Conservation (phyloP, 495 filamentous ascomycete genomes). For the Xylaria sp. region DNA sequence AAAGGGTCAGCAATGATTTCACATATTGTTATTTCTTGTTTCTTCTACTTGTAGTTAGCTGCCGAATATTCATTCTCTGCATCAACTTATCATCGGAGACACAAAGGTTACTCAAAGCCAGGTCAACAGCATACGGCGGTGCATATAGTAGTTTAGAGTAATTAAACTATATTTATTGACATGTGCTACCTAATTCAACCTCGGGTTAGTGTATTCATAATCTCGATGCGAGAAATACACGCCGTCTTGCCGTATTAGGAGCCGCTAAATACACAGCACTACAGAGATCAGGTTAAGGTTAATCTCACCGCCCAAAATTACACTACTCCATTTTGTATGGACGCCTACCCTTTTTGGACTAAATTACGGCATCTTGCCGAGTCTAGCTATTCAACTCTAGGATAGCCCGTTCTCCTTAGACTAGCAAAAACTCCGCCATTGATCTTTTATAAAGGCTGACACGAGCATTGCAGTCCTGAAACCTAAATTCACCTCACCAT, state of each 20-base stretch:
- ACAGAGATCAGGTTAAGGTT: not conserved
- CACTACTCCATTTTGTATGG: not conserved
- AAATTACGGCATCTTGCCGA: conserved; percentile 17
- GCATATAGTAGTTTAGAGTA: too few species aligned
- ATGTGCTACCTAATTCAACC: too few species aligned
- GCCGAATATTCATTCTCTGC: conserved; percentile 3
- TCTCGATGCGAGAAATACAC: too few species aligned
- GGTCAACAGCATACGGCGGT: too few species aligned
- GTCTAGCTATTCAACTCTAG: not conserved
- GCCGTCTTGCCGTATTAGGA: not conserved
- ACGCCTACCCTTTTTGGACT: not conserved
- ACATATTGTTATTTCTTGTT: not conserved
- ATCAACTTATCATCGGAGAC: not conserved
- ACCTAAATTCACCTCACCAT: not conserved
- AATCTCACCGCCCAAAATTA: not conserved
- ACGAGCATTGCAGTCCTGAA: not conserved
- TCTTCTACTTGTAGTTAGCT: not conserved
- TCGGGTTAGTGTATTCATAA: too few species aligned
- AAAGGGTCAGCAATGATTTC: not conserved
- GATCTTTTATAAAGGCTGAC: not conserved
- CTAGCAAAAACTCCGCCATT: not conserved
- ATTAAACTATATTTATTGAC: too few species aligned
- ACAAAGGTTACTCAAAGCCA: too few species aligned
- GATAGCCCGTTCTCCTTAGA: not conserved
- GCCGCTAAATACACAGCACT: not conserved